Evolutionary conservation across 345 rosid genomes (phyloP).

Genomic region (Camelina hispida): DNA sequence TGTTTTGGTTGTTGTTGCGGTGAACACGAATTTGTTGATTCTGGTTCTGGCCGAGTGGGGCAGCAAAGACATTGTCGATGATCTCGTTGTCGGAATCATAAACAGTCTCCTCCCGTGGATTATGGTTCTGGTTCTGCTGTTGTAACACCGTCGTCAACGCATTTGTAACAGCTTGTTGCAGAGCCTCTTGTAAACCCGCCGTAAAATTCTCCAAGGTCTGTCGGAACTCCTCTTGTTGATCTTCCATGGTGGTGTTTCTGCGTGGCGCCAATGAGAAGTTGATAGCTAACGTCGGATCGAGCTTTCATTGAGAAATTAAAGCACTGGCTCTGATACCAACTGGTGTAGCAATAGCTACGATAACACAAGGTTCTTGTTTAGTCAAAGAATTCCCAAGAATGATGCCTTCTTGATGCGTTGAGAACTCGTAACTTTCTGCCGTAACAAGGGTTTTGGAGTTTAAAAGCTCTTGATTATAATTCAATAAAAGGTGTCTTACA

Average conservation of each 20-base stretch:
- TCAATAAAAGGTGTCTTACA: no score
- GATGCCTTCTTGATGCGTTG: no score
- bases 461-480: no score
- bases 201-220: neutral
- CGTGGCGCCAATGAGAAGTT: neutral
- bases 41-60: neutral
- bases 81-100: no score
- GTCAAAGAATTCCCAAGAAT: no score
- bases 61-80: neutral
- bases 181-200: neutral
- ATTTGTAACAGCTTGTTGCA: neutral
- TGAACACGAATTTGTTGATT: neutral
- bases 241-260: neutral
- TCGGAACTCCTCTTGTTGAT: neutral
- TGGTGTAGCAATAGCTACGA: neutral
- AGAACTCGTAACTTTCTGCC: no score
- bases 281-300: neutral
- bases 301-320: conserved; percentile 4
- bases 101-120: no score
- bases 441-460: no score
- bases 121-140: no score
- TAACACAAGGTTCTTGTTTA: no score
- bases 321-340: neutral
- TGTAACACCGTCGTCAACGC: neutral
- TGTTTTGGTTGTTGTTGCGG: neutral